These are phyloP conservation scores for Fistulinella staudtii DNA, from an alignment of 1,284 basidiomycete genomes.

Conservation along the genomic window DNA sequence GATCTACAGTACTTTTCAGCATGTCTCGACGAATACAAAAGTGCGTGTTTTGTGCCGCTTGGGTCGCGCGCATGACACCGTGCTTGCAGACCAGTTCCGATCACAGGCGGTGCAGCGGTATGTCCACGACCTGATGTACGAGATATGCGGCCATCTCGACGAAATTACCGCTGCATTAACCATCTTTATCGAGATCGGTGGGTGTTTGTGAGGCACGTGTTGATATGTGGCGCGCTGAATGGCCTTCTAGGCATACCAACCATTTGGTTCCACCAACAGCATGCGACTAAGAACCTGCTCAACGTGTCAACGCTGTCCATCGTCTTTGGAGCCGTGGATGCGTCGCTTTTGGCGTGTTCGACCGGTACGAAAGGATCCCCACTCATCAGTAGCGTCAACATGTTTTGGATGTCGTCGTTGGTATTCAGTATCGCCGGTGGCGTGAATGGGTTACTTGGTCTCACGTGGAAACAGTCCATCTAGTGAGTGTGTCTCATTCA, in stretches of 20 bases:
- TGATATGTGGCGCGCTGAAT: constrained; percentile 4
- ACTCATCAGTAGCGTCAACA: constrained; percentile 43
- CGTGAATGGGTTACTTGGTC: constrained; percentile 53
- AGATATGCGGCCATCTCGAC: constrained; percentile 52
- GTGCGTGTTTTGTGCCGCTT: constrained; percentile 10
- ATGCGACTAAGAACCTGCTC: constrained; percentile 47
- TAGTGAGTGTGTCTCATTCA: constrained; percentile 38
- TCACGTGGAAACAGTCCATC: constrained; percentile 59
- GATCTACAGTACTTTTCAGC: constrained; percentile 28
- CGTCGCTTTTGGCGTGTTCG: constrained; percentile 50
- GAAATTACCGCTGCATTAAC: constrained; percentile 45
- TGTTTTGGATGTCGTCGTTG: constrained; percentile 58
- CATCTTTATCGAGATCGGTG: constrained; percentile 53
- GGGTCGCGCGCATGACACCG: constrained; percentile 9
- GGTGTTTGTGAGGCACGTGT: constrained; percentile 9
- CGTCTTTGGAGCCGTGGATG: constrained; percentile 54
- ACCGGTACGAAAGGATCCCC: constrained; percentile 20
- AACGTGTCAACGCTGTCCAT: constrained; percentile 58
- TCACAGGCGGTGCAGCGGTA: constrained; percentile 52
- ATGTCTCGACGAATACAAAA: constrained; percentile 27
- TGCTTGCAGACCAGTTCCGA: constrained; percentile 39
- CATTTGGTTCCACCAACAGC: constrained; percentile 56
- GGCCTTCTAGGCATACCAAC: constrained; percentile 44
- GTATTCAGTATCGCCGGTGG: constrained; percentile 59
- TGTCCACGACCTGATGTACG: constrained; percentile 48